Conservation (phyloP, 768 basidiomycete species). For the Lepiota brunneoincarnata region DNA sequence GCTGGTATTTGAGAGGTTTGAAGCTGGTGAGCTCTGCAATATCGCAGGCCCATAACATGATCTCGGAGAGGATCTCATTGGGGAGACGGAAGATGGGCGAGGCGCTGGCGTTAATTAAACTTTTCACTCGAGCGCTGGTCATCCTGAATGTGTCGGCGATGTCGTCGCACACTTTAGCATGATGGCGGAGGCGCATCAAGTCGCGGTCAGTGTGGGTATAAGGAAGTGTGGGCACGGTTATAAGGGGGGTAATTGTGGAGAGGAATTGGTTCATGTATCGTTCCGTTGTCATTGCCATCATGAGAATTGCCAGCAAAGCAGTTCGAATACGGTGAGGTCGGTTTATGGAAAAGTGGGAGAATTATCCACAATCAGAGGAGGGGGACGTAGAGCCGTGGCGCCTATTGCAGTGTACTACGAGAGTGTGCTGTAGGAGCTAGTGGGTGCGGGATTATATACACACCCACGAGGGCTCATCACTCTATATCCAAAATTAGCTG, state of each 20-base stretch:
- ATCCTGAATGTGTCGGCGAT: slow-evolving; percentile 5
- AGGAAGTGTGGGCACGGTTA: not conserved
- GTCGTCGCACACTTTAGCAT: slow-evolving; percentile 7
- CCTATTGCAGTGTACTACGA: not conserved
- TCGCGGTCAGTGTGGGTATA: slow-evolving; percentile 3
- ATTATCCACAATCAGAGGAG: not conserved
- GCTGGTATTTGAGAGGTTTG: slow-evolving; percentile 12
- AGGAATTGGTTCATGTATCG: slow-evolving; percentile 9
- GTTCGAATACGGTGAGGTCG: not conserved
- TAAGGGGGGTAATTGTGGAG: slow-evolving; percentile 1
- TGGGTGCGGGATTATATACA: slow-evolving; percentile 9
- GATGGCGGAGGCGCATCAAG: slow-evolving; percentile 3
- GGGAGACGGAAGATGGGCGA: slow-evolving; percentile 12
- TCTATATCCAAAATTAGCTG: not conserved
- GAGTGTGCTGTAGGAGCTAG: not conserved
- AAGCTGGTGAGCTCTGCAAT: slow-evolving; percentile 9
- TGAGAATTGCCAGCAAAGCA: not conserved
- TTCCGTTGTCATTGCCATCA: slow-evolving; percentile 11
- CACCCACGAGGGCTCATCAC: not conserved
- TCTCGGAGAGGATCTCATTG: slow-evolving; percentile 12
- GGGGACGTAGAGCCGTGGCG: not conserved
- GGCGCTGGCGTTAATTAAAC: slow-evolving; percentile 7
- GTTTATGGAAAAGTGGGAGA: not conserved
- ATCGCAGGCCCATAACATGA: slow-evolving; percentile 12
- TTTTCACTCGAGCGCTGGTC: slow-evolving; percentile 8